Conservation (phyloP, 768 basidiomycete species). For the Sporobolomyces phaffii region DNA sequence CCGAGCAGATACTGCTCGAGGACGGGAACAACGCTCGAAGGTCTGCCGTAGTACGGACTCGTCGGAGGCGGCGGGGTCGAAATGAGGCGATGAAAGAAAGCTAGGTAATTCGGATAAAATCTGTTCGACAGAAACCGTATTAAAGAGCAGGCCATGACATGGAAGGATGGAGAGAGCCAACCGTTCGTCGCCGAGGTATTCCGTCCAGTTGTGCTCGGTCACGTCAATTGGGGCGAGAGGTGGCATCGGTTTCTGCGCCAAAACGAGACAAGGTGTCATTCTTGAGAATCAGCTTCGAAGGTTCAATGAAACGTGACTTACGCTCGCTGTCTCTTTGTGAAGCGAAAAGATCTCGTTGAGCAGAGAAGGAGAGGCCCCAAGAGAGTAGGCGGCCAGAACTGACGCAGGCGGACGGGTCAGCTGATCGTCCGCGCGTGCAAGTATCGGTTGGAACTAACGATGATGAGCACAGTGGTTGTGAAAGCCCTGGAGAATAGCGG, state of each 20-base stretch:
- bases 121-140: no score
- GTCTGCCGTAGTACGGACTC: slow-evolving; percentile 13
- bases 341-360: slow-evolving; percentile 29
- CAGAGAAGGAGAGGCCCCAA: slow-evolving; percentile 20
- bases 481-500: slow-evolving; percentile 10
- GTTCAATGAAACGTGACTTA: not conserved
- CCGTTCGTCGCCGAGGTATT: slow-evolving; percentile 32
- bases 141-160: no score
- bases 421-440: no score
- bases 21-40: slow-evolving; percentile 25
- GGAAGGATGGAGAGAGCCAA: not conserved
- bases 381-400: slow-evolving; percentile 35
- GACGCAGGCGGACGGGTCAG: no score
- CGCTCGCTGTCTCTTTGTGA: slow-evolving; percentile 2
- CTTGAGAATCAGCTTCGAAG: not conserved
- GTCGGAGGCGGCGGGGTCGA: not conserved
- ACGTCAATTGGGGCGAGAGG: slow-evolving; percentile 20
- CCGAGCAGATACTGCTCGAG: slow-evolving; percentile 41
- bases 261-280: no score
- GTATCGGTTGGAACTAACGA: slow-evolving; percentile 15
- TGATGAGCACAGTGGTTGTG: slow-evolving; percentile 38
- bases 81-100: slow-evolving; percentile 39
- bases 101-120: slow-evolving; percentile 41
- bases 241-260: slow-evolving; percentile 32
- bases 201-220: slow-evolving; percentile 31